A percentile compares a stretch with the other conserved stretches of the same genome.
phyloP scores from a whole-genome alignment of 805 yeast species.

The Dipodascus geniculatus region DNA sequence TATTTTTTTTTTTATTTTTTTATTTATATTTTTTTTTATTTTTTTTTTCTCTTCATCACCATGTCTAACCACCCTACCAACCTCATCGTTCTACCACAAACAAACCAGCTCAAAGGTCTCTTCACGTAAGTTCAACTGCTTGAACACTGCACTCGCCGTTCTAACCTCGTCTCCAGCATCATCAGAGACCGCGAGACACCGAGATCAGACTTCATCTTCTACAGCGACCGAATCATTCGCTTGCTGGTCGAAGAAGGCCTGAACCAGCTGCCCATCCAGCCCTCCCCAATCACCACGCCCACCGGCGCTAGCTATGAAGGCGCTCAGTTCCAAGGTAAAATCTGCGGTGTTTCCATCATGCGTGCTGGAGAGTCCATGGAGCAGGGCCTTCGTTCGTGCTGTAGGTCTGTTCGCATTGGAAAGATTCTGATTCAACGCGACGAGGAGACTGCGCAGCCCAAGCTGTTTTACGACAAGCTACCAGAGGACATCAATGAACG shows the following conservation, averaged over 20 bases:
- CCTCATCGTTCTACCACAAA: constrained; percentile 68
- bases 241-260: constrained; percentile 90
- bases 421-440: constrained; percentile 95
- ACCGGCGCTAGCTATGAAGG: constrained; percentile 58
- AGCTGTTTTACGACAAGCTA: constrained; percentile 82
- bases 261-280: constrained; percentile 83
- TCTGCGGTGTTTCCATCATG: constrained; percentile 95
- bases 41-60: background rate
- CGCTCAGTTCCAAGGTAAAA: constrained; percentile 74
- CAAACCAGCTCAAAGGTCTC: constrained; percentile 79
- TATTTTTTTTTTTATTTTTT: too few species aligned
- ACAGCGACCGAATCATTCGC: constrained; percentile 89
- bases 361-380: constrained; percentile 99
- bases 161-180: constrained; percentile 32
- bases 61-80: constrained; percentile 27
- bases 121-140: constrained; percentile 40
- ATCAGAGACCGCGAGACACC: constrained; percentile 72
- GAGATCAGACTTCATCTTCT: constrained; percentile 89
- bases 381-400: constrained; percentile 94
- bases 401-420: constrained; percentile 92
- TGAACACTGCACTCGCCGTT: background rate
- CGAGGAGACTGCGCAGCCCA: constrained; percentile 93
- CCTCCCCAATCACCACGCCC: constrained; percentile 58
- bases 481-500: constrained; percentile 87
- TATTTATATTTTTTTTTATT: too few species aligned